These are phyloP conservation scores for Ophiostoma quercus DNA, from an alignment of 2,329 filamentous ascomycete genomes.

Conservation along the genomic window DNA sequence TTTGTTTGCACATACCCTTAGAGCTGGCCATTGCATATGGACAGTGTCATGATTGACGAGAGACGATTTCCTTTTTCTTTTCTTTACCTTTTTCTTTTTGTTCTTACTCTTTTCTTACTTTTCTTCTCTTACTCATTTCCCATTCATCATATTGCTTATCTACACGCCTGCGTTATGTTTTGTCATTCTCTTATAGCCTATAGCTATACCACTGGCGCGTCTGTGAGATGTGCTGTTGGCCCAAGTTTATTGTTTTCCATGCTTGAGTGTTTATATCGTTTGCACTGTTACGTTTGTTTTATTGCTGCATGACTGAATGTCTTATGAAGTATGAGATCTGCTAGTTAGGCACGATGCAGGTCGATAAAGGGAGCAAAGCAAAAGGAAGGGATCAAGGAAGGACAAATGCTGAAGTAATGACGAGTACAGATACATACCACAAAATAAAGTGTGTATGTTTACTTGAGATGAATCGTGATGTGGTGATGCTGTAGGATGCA, in stretches of 20 bases:
- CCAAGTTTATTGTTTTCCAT: not conserved
- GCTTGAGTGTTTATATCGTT: not conserved
- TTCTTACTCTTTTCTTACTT: not conserved
- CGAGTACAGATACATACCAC: not conserved
- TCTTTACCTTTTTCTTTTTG: slow-evolving; percentile 7
- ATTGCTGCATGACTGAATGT: not conserved
- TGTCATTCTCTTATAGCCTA: slow-evolving; percentile 11
- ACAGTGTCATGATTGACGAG: slow-evolving; percentile 14
- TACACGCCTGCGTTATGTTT: not conserved
- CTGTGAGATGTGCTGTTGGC: not conserved
- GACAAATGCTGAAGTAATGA: not conserved
- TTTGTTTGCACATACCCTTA: slow-evolving; percentile 16
- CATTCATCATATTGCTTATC: not conserved
- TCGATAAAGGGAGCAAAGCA: not conserved
- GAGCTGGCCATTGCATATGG: slow-evolving; percentile 10
- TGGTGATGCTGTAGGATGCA: not conserved
- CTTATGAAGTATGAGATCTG: not conserved
- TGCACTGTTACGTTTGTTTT: not conserved
- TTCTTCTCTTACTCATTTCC: not conserved
- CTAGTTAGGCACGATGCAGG: not conserved
- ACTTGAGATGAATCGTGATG: not conserved
- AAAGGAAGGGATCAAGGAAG: not conserved
- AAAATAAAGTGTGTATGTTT: not conserved
- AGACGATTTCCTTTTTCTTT: slow-evolving; percentile 12
- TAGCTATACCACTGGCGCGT: not conserved